These are phyloP conservation scores for Nakazawaea populi DNA, from an alignment of 805 yeast species.

Conservation along the genomic window DNA sequence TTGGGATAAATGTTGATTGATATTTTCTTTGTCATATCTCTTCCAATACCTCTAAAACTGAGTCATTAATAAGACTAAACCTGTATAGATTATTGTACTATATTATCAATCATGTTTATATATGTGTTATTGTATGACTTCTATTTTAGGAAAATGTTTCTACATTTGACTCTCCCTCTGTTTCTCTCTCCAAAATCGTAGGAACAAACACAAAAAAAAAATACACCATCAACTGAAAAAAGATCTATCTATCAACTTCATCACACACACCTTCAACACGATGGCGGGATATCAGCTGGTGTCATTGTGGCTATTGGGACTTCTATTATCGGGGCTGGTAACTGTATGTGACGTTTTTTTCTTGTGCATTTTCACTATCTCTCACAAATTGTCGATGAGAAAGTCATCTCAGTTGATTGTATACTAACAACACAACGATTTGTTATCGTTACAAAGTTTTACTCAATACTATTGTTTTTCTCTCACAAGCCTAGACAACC, in stretches of 20 bases:
- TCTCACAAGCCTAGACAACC: conserved; percentile 63
- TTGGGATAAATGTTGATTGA: background rate
- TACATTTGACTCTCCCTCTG: too few relatives aligned
- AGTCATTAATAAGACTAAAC: background rate
- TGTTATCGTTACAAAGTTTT: background rate
- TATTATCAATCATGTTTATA: too few relatives aligned
- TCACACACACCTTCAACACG: background rate
- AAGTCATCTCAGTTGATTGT: too few relatives aligned
- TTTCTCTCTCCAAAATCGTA: too few relatives aligned
- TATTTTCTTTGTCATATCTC: background rate
- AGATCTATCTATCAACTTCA: too few relatives aligned
- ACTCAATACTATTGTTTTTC: conserved; percentile 31
- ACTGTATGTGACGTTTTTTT: background rate
- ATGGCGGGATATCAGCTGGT: background rate
- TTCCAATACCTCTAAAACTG: background rate
- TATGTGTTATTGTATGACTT: too few relatives aligned
- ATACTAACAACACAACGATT: too few relatives aligned
- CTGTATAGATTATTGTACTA: too few relatives aligned
- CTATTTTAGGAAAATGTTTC: too few relatives aligned
- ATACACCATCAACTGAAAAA: too few relatives aligned
- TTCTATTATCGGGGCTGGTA: background rate
- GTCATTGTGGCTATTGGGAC: background rate
- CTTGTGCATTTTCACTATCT: background rate
- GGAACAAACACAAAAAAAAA: too few relatives aligned
- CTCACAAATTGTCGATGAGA: background rate